Conservation (phyloP, 1,284 basidiomycete species). For the Schizophyllum commune region DNA sequence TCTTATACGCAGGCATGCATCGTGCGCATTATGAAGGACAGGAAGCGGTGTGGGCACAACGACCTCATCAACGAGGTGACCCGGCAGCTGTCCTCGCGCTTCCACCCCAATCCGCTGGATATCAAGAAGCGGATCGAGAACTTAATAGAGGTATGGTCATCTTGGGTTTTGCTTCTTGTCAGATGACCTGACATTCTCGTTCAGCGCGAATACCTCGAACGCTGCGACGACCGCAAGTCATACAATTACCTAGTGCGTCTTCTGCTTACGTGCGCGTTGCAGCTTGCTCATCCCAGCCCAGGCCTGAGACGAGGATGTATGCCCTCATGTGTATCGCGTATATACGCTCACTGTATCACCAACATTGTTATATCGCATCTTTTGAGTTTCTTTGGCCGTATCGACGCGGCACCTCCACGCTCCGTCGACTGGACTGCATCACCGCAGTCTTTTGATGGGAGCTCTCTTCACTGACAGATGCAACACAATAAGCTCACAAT, state of each 20-base stretch:
- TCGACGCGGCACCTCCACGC: too few species aligned
- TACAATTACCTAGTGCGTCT: constrained; percentile 66
- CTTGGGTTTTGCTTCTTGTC: neutral
- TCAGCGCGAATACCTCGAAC: constrained; percentile 75
- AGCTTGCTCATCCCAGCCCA: neutral
- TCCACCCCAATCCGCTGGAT: constrained; percentile 76
- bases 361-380: neutral
- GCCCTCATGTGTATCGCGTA: neutral
- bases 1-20: constrained; percentile 72
- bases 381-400: too few species aligned
- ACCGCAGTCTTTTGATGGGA: too few species aligned
- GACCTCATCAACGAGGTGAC: constrained; percentile 91
- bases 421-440: too few species aligned
- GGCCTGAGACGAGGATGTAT: neutral
- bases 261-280: neutral
- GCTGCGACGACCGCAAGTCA: constrained; percentile 73
- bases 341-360: neutral
- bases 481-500: too few species aligned
- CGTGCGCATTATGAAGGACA: constrained; percentile 96
- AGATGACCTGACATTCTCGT: neutral
- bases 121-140: constrained; percentile 96
- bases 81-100: constrained; percentile 76
- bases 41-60: constrained; percentile 85
- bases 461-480: too few species aligned
- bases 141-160: constrained; percentile 77